These are phyloP conservation scores for Micromonas pusilla DNA, from an alignment of 139 green algal genomes.

Conservation along the genomic window DNA sequence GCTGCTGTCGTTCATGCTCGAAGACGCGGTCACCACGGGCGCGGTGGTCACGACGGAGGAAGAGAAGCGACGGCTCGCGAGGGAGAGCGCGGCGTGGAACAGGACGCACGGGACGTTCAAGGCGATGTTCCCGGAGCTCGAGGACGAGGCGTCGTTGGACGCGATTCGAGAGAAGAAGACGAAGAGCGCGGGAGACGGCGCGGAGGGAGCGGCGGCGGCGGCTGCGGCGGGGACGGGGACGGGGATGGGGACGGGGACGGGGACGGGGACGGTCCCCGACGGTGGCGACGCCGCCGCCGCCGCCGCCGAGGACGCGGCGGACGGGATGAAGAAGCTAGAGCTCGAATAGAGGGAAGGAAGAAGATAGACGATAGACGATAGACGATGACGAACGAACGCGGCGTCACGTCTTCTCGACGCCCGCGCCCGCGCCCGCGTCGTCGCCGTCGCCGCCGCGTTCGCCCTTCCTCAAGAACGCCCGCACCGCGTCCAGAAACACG, in stretches of 20 bases:
- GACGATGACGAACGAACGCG: neutral
- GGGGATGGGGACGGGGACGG: neutral
- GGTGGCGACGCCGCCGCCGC: too few relatives aligned
- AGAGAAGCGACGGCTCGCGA: conserved; percentile 7
- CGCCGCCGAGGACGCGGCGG: too few relatives aligned
- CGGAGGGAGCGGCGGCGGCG: neutral
- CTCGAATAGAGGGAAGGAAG: neutral
- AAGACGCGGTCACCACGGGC: conserved; percentile 11
- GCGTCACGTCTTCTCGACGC: neutral
- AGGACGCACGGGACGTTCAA: neutral
- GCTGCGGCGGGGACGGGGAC: neutral
- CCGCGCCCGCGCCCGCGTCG: too few relatives aligned
- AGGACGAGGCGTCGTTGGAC: neutral
- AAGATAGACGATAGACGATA: neutral
- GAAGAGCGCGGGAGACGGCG: neutral
- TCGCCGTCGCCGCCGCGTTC: too few relatives aligned
- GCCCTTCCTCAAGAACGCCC: conserved; percentile 39
- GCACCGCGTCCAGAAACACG: conserved; percentile 52
- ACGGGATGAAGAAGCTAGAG: neutral
- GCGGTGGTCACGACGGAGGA: neutral
- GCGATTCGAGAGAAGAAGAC: neutral
- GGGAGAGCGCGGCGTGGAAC: conserved; percentile 12
- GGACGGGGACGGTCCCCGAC: neutral
- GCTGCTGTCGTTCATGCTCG: conserved; percentile 62
- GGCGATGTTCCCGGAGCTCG: conserved; percentile 17